Evolutionary conservation across 2,329 filamentous ascomycete genomes (phyloP).

Genomic region (Sclerotinia minor): DNA sequence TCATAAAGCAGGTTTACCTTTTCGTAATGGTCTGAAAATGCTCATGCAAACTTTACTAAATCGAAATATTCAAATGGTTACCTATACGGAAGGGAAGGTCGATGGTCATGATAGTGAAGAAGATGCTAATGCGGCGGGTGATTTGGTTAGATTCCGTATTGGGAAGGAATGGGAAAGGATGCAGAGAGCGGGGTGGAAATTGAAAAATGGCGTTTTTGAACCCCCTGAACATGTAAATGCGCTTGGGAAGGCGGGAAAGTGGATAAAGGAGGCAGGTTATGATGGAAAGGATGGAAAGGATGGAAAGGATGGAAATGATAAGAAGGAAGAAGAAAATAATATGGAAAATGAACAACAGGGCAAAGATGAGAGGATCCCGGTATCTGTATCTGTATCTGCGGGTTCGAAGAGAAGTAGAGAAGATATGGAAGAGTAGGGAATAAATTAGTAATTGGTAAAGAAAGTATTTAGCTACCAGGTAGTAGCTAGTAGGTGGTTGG

Average conservation of each 20-base stretch:
- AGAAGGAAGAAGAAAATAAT: accelerated
- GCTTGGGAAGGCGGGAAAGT: neutral
- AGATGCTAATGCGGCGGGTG: conserved; percentile 85
- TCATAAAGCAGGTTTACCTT: conserved; percentile 72
- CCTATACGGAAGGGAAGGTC: conserved; percentile 46
- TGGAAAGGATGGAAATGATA: neutral
- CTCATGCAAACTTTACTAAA: conserved; percentile 71
- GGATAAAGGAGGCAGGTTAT: neutral
- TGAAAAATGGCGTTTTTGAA: conserved; percentile 48
- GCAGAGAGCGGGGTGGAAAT: conserved; percentile 65
- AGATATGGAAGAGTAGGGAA: neutral
- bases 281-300: neutral
- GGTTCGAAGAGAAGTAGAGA: neutral
- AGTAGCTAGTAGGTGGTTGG: too few species aligned
- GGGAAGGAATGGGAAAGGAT: conserved; percentile 68
- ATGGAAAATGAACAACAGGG: neutral
- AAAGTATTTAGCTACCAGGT: too few species aligned
- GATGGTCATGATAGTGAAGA: conserved; percentile 88
- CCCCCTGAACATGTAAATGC: neutral
- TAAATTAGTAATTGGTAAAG: too few species aligned
- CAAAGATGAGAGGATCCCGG: neutral
- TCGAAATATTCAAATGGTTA: conserved; percentile 74
- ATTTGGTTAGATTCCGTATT: conserved; percentile 74
- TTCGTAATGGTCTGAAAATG: conserved; percentile 73
- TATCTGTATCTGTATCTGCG: neutral